Base-by-base conservation (phyloP, 1,284 basidiomycete species). In the Porogramme epimiltina region DNA sequence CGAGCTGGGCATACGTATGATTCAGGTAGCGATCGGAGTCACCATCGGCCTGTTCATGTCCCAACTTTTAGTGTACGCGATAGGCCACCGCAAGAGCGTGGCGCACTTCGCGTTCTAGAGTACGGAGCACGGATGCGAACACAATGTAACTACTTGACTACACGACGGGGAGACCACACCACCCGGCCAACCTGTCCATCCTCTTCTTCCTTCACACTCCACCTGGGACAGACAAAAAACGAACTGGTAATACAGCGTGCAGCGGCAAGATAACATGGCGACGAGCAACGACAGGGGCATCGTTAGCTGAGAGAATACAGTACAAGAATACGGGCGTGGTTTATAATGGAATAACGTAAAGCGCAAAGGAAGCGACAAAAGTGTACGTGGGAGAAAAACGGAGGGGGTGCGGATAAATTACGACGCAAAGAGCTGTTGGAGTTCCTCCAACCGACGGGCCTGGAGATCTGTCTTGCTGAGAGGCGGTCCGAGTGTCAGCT, bases 21-120 rank as follows among this genome's bases (percentile, higher is more conserved):
- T 93, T 44, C 85, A 88, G 59, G 89, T 93, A 18, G 89, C 91
- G n/a, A 87, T 89, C 56, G 92, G 91, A 41, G 89, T 93, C 43
- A 91, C 90, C 9, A 84, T 93, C 49, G 91, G 91, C 3, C 73
- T 93, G 40, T 92, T 92, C 66, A 84, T 85, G 23, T 87, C 89
- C 50, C 89, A 91, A 59, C 82, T 91, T 40, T 67, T 91, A 36
- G 87, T 93, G 43, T 92, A 92, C 66, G 72, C 87, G 4, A 6
- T 9, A 6, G 91, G 90, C 25, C 75, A 80, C 45, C 80, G 81
- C 59, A 91, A 90, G 69, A 84, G 84, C 55, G 83, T 76, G 3
- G 86, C 84, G 1, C 79, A 91, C 50, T 91, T 92, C 60, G 87
- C 87, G 3, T 93, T 93, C 68, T 93, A 56, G 66, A 75, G 11